A percentile compares a stretch with the other conserved stretches of the same genome.
These are phyloP conservation scores for Moricandia moricandioides DNA, from an alignment of 345 rosid genomes.

Conservation along the genomic window DNA sequence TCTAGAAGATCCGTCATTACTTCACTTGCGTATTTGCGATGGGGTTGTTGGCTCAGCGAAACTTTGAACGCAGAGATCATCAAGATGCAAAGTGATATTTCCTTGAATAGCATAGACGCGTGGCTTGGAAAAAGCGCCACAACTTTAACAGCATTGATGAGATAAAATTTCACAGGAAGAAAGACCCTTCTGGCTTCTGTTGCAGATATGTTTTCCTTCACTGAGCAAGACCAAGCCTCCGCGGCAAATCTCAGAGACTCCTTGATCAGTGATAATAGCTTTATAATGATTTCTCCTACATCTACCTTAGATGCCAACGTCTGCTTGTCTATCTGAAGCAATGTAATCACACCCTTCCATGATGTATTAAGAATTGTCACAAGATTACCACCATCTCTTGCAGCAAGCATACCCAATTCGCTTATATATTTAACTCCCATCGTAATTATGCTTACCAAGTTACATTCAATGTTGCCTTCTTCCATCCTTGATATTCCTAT, in stretches of 20 bases:
- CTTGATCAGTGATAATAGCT: constrained; percentile 61
- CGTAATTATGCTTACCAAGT: constrained; percentile 46
- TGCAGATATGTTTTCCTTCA: constrained; percentile 56
- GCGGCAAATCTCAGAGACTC: constrained; percentile 65
- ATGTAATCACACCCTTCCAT: constrained; percentile 87
- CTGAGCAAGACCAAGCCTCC: constrained; percentile 62
- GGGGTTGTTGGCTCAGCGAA: constrained; percentile 49
- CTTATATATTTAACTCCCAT: constrained; percentile 53
- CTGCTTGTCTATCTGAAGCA: constrained; percentile 74
- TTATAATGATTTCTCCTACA: constrained; percentile 60
- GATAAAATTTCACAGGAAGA: constrained; percentile 87
- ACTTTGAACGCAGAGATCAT: constrained; percentile 60
- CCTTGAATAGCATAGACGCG: constrained; percentile 56
- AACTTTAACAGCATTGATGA: constrained; percentile 74
- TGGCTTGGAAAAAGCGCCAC: constrained; percentile 65
- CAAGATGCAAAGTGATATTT: constrained; percentile 52
- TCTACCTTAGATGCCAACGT: constrained; percentile 42
- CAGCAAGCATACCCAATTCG: constrained; percentile 73
- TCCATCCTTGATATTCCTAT: constrained; percentile 28
- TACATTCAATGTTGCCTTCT: constrained; percentile 36
- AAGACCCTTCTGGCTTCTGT: constrained; percentile 80
- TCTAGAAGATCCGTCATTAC: constrained; percentile 75
- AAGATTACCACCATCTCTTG: constrained; percentile 77
- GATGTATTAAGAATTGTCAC: constrained; percentile 83
- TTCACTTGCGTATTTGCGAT: constrained; percentile 56